These are phyloP conservation scores for Neonectria magnoliae DNA, from an alignment of 2,329 filamentous ascomycete genomes.

Conservation along the genomic window DNA sequence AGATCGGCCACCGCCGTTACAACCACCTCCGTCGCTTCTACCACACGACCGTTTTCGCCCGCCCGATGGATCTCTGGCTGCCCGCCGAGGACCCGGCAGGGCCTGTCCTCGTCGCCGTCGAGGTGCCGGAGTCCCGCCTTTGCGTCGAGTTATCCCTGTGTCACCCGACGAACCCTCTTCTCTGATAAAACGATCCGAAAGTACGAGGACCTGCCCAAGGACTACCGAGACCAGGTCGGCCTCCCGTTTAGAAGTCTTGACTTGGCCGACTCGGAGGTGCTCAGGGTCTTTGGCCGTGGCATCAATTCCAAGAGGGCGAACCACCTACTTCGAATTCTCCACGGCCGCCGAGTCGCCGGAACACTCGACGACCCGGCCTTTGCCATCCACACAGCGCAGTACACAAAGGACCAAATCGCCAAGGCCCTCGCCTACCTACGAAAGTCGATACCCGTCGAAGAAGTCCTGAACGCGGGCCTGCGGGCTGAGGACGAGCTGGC, in stretches of 20 bases:
- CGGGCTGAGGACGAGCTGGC: conserved; percentile 71
- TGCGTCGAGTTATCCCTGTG: conserved; percentile 27
- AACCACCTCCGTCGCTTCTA: conserved; percentile 11
- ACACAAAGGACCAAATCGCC: conserved; percentile 52
- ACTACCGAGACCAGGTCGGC: conserved; percentile 65
- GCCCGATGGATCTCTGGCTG: conserved; percentile 38
- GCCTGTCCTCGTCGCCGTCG: conserved; percentile 15
- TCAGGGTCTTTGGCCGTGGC: conserved; percentile 60
- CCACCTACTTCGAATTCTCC: conserved; percentile 65
- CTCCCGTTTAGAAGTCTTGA: conserved; percentile 62
- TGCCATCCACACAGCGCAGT: conserved; percentile 58
- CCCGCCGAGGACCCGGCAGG: conserved; percentile 17
- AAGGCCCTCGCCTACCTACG: conserved; percentile 66
- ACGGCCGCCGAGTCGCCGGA: conserved; percentile 71
- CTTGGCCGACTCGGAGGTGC: conserved; percentile 59
- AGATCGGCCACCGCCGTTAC: conserved; percentile 12
- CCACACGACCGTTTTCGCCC: conserved; percentile 34
- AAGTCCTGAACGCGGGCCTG: conserved; percentile 68
- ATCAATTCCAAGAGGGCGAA: conserved; percentile 60
- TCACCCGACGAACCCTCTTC: conserved; percentile 48
- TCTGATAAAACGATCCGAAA: conserved; percentile 55
- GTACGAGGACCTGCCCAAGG: conserved; percentile 67
- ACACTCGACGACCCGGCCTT: conserved; percentile 69
- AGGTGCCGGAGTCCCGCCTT: conserved; percentile 26
- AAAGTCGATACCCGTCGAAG: conserved; percentile 64